A percentile compares a stretch with the other conserved stretches of the same genome.
Evolutionary conservation across 208 protist genomes (phyloP).

Genomic region (Leishmania lainsoni): DNA sequence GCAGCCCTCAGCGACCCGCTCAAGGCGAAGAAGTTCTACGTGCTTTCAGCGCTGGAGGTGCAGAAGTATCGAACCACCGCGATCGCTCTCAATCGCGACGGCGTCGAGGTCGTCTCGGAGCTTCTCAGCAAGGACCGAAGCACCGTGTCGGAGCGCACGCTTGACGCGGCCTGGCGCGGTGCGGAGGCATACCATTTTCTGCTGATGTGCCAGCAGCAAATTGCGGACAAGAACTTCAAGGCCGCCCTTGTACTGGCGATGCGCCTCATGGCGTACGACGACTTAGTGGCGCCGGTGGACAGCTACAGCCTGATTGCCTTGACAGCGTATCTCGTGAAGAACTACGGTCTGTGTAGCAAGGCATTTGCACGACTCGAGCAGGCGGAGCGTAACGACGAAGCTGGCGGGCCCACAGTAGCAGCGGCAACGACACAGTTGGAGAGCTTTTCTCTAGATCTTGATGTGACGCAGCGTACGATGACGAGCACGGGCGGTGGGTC

Average conservation of each 20-base stretch:
- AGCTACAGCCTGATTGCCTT: conserved; percentile 96
- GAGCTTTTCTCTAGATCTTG: conserved; percentile 80
- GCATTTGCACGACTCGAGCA: conserved; percentile 95
- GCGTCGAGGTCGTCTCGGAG: conserved; percentile 66
- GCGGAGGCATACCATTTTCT: conserved; percentile 97
- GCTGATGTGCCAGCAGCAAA: conserved; percentile 91
- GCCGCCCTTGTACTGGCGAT: conserved; percentile 83
- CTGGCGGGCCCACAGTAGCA: conserved; percentile 23
- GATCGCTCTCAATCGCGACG: conserved; percentile 68
- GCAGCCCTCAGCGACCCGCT: conserved; percentile 80
- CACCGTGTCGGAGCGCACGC: conserved; percentile 67
- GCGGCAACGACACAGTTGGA: conserved; percentile 44
- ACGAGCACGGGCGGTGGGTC: conserved; percentile 32
- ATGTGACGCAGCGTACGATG: conserved; percentile 75
- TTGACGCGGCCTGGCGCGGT: conserved; percentile 92
- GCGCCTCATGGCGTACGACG: conserved; percentile 95
- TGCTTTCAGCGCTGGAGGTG: conserved; percentile 95
- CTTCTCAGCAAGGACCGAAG: conserved; percentile 79
- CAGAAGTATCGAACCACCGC: conserved; percentile 86
- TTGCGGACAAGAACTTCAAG: conserved; percentile 70
- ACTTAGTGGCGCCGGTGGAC: conserved; percentile 87
- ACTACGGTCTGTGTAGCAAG: conserved; percentile 93
- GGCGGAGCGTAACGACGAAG: conserved; percentile 77
- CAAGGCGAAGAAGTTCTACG: conserved; percentile 96
- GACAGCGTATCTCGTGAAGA: conserved; percentile 91